Evolutionary conservation across 2,329 filamentous ascomycete genomes (phyloP), one percentile per base, ranked within the genome.

Genomic region (Fusarium veterinarium): DNA sequence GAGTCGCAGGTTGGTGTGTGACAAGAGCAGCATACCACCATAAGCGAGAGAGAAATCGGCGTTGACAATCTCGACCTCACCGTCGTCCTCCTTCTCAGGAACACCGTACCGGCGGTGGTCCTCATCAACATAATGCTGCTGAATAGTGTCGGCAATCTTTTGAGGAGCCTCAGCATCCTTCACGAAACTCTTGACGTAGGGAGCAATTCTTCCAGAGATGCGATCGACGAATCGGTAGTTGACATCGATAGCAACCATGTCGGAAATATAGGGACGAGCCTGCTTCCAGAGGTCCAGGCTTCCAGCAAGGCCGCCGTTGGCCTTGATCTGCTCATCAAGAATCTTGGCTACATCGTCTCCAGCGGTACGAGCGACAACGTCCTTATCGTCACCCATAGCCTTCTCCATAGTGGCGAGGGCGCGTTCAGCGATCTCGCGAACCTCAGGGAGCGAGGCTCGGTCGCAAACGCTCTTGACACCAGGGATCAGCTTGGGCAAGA

Each of bases 21-120:
- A 98, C 28, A 99, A 89, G 69, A 99, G 86, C 75, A 99, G 90
- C 95, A 98, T 98, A 79, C 96, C 96, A 81, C 96, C 96, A 79
- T 99, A 99, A 52, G 95, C 96, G 30, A 99, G 90, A 25, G 96
- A 99, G 86, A 99, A 99, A 80, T 96, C 93, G 49, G 96, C 95
- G 78, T 99, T 98, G 80, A 99, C 96, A 79, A 99, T 97, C 83
- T 98, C 96, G 28, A 92, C 87, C 84, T 99, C 96, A 67, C 95
- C 95, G 68, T 97, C 94, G 68, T 98, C 94, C 70, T 96, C 94
- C 82, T 95, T 93, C 73, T 93, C 88, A 5, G 95, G 93, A 60
- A 92, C 90, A 72, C 95, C 95, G 77, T 91, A 97, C 80, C 94
- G 96, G 82, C 94, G 93, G 78, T 94, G 87, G 75, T 98, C 95